Evolutionary conservation across 2,329 filamentous ascomycete species (phyloP).

Genomic region (Botryotinia convoluta): DNA sequence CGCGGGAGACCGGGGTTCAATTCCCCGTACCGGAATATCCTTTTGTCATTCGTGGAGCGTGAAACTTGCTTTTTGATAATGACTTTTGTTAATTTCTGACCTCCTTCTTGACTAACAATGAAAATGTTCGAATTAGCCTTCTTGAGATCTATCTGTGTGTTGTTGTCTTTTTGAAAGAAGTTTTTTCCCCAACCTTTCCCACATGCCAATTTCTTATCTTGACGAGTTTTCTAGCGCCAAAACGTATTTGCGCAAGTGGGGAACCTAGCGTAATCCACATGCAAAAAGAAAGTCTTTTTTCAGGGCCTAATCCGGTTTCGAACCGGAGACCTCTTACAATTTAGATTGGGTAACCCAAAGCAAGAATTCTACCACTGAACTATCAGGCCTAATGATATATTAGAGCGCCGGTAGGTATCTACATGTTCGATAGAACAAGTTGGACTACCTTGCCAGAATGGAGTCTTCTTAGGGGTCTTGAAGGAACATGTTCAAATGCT

Average conservation of each 20-base stretch:
- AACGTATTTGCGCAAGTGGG: not conserved
- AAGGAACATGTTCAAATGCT: not conserved
- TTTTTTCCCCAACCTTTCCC: not conserved
- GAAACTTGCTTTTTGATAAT: no score
- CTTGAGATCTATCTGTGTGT: no score
- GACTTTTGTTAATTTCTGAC: not conserved
- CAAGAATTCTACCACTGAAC: slow-evolving; percentile 17
- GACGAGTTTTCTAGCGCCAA: not conserved
- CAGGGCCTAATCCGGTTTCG: slow-evolving; percentile 3
- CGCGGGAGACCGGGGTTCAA: slow-evolving; percentile 14
- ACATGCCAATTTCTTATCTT: not conserved
- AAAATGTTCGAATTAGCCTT: not conserved
- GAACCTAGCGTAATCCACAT: not conserved
- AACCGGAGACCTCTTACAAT: slow-evolving; percentile 15
- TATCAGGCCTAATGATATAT: not conserved
- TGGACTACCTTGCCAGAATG: no score
- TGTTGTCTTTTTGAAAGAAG: not conserved
- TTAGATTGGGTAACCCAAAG: not conserved
- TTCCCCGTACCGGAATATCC: not conserved
- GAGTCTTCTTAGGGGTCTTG: no score
- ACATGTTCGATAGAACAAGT: not conserved
- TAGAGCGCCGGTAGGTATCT: rapidly evolving
- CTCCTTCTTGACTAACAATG: not conserved
- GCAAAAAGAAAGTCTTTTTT: not conserved
- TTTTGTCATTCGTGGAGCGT: no score